These are phyloP conservation scores for Trichoderma afroharzianum DNA, from an alignment of 2,329 filamentous ascomycete species.

Conservation along the genomic window DNA sequence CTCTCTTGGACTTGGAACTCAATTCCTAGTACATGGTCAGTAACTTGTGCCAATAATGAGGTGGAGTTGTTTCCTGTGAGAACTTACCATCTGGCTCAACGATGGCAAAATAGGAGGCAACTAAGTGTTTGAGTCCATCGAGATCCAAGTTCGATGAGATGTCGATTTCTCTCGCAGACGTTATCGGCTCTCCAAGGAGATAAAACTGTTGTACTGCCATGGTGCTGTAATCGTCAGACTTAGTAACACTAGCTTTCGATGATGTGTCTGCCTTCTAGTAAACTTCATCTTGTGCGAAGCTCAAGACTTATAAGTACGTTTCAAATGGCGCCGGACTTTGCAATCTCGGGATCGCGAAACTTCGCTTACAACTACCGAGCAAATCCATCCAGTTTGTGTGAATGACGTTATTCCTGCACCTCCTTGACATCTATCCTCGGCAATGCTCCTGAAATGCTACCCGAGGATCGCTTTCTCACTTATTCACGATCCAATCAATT, in stretches of 20 bases:
- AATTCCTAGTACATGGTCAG: neutral
- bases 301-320: neutral
- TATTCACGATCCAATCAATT: neutral
- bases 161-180: slow-evolving; percentile 36
- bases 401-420: neutral
- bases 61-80: neutral
- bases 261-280: neutral
- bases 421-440: neutral
- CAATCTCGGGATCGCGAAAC: neutral
- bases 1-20: neutral
- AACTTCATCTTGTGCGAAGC: neutral
- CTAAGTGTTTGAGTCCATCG: slow-evolving; percentile 37
- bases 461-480: neutral
- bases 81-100: slow-evolving; percentile 39
- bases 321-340: neutral
- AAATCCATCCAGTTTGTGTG: neutral
- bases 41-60: neutral
- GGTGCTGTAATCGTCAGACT: neutral
- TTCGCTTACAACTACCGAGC: neutral
- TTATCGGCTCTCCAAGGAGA: slow-evolving; percentile 39
- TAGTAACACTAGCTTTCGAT: neutral
- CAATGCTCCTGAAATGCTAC: neutral
- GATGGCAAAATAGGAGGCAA: slow-evolving; percentile 42
- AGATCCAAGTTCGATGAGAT: slow-evolving; percentile 33
- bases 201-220: slow-evolving; percentile 41